Base-by-base conservation (phyloP, 306 rosid species). In the Phaseolus lunatus region DNA sequence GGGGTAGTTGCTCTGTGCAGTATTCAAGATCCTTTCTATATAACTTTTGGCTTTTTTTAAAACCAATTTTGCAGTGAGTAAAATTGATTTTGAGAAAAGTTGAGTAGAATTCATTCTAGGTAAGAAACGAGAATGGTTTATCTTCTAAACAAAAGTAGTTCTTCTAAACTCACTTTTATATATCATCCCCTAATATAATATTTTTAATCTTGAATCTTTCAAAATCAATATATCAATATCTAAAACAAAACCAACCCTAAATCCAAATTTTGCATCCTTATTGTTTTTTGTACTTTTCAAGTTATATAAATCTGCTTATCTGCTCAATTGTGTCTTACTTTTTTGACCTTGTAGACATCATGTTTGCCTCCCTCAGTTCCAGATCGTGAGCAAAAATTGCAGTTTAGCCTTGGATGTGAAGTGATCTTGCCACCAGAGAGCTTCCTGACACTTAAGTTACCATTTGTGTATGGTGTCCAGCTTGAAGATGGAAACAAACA, bases 361-460 rank as follows among this genome's bases (percentile, higher is more conserved):
- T 89, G 92, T 87, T 77, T 92, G 61, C 90, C 97, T 68, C 77
- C 80, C 16, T 84, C 91, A 54, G 79, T 90, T 78, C 87, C 84
- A 39, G 93, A 84, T 16, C 88, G 90, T 67, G 93, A 92, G 81
- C 81, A 37, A 77, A 89, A 90, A 78, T 87, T 92, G 83, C 97
- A 82, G 87, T 94, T 94, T 81, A 78, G 91, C 82, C 87, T 85
- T 15, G 96, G 97, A 77, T 86, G 87, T 76, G 88, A 83, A 79
- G 91, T 92, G 76, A 75, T 89, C 78, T 78, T 94, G 73, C 98
- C 98, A 79, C 95, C 97, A 35, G 96, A 87, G 84, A 94, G 98
- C 86, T 92, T 94, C 81, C 90, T 94, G 61, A 82, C 93, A 29
- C 96, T 94, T 61, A 85, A 89, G 82, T 86, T 94, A 68, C 97